Base-by-base conservation (phyloP, 83 land plant genomes). In the Picea engelmannii region DNA sequence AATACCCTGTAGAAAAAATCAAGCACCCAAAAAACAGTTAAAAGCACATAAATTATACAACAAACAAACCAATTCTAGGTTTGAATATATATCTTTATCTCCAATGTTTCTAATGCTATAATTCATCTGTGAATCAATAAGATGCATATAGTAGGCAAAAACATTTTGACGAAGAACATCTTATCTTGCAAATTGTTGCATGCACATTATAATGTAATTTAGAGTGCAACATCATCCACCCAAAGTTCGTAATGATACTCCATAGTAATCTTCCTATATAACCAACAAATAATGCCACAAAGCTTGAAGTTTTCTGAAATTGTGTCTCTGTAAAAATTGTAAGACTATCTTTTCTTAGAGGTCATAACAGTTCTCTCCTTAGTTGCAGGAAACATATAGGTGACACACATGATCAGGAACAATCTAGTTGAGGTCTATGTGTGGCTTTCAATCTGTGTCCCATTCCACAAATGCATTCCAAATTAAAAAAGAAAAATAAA, bases 1-100 rank as follows among this genome's bases (percentile, higher is more conserved):
- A 23, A 97, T 85, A 13, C 99, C 99, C 98, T 97, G 93, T 24
- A 81, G 18, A 78, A 81, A 24, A 21, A 25, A 76, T 73, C 23
- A 69, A 8, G 58, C 58, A 23, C 59, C 77, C 77, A 74, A 74
- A 74, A 55, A n/a, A n/a, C 24, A 21, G 80, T 60, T 21, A 44
- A n/a, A 47, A 44, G 52, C 59, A 23, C 55, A 40, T 70, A 27
- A 20, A 35, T 40, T 38, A 12, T n/a, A 74, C 44, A 49, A 49
- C 27, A 47, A 49, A n/a, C 59, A 74, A 44, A 25, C 58, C 58
- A 74, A 49, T 40, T 38, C 24, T 2, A 70, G 13, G 49, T 38
- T 40, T 42, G 23, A 40, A 38, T 21, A 70, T 42, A 70, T 40
- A 18, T 12, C 20, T 40, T 70, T 21, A 20, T 27, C 1, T 40